These are phyloP conservation scores for Tylopilus balloui DNA, from an alignment of 768 basidiomycete genomes.

Conservation along the genomic window DNA sequence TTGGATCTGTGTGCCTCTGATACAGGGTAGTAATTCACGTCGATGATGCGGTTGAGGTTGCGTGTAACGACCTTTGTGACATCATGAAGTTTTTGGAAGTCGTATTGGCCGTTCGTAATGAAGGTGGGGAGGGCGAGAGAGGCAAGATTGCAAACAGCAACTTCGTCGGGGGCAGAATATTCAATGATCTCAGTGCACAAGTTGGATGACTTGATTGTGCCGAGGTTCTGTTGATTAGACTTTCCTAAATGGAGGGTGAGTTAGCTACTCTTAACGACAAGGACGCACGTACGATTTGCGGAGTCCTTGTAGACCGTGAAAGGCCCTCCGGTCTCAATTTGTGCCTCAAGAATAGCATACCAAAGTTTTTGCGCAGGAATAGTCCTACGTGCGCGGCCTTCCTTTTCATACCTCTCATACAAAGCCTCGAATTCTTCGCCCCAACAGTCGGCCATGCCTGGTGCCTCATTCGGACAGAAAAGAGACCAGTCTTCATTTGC, in stretches of 20 bases:
- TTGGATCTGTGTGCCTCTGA: constrained; percentile 89
- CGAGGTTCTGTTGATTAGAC: constrained; percentile 97
- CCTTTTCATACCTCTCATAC: constrained; percentile 83
- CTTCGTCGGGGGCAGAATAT: constrained; percentile 96
- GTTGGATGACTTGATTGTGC: constrained; percentile 99
- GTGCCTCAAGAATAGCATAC: constrained; percentile 95
- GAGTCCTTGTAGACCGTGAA: constrained; percentile 99
- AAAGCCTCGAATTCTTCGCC: constrained; percentile 85
- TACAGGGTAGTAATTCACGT: constrained; percentile 93
- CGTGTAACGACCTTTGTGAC: constrained; percentile 88
- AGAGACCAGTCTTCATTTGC: constrained; percentile 86
- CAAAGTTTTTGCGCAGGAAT: constrained; percentile 96
- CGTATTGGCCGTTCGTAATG: constrained; percentile 75
- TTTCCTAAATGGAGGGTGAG: constrained; percentile 53
- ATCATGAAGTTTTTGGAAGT: constrained; percentile 94
- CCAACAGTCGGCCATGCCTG: constrained; percentile 82
- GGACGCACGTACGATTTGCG: constrained; percentile 65
- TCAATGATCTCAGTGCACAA: constrained; percentile 99
- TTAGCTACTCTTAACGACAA: neutral
- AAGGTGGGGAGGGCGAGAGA: constrained; percentile 94
- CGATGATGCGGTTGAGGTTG: constrained; percentile 94
- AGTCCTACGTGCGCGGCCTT: constrained; percentile 79
- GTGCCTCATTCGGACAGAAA: constrained; percentile 97
- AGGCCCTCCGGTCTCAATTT: constrained; percentile 98
- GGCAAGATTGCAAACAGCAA: constrained; percentile 97